These are phyloP conservation scores for Cordyceps cateniannulata DNA, from an alignment of 2,329 filamentous ascomycete genomes.

Conservation along the genomic window DNA sequence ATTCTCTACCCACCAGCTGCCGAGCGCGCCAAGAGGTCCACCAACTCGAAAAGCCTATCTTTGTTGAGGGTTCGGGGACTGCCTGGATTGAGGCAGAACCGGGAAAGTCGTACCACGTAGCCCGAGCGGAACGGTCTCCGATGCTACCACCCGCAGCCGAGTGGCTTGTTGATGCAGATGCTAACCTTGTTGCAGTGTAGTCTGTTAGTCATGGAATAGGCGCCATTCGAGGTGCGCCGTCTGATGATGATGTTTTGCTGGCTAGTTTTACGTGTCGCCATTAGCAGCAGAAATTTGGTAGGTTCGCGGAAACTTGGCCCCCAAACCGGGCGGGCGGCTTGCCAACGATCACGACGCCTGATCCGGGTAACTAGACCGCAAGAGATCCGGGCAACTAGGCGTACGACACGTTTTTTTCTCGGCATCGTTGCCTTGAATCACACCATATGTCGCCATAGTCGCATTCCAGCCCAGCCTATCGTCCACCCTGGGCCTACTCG, in stretches of 20 bases:
- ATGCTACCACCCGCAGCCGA: not conserved
- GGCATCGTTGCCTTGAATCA: not conserved
- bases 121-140: not conserved
- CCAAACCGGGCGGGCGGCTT: not conserved
- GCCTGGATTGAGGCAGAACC: not conserved
- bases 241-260: not conserved
- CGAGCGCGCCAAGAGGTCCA: not conserved
- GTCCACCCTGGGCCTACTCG: no score
- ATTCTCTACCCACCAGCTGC: not conserved
- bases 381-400: no score
- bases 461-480: not conserved
- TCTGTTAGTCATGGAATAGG: not conserved
- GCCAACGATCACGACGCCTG: no score
- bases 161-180: not conserved
- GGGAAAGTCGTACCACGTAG: not conserved
- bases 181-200: not conserved
- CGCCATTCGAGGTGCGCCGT: not conserved
- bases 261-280: not conserved
- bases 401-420: no score
- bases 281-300: not conserved
- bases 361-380: no score
- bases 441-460: not conserved
- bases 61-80: not conserved
- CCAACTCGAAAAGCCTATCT: not conserved
- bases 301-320: not conserved